Evolutionary conservation across 345 rosid genomes (phyloP).

Genomic region (Leavenworthia alabamica): DNA sequence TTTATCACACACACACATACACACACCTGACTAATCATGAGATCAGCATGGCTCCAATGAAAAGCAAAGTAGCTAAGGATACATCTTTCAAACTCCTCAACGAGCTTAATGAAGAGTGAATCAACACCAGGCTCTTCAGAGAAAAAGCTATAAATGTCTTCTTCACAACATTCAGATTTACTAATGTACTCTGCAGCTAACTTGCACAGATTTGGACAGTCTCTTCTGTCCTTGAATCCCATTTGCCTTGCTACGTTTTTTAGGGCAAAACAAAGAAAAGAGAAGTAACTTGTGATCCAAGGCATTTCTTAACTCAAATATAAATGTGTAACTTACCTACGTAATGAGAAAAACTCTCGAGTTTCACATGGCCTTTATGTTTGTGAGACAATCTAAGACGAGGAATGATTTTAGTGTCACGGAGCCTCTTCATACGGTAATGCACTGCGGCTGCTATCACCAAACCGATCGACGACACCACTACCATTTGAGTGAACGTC

Average conservation of each 20-base stretch:
- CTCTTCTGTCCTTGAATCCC: slow-evolving; percentile 68
- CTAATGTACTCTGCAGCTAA: slow-evolving; percentile 76
- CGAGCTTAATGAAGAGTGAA: slow-evolving; percentile 67
- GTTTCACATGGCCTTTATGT: slow-evolving; percentile 45
- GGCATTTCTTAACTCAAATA: background rate
- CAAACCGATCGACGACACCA: slow-evolving; percentile 62
- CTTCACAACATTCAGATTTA: slow-evolving; percentile 60
- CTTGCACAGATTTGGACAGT: slow-evolving; percentile 81
- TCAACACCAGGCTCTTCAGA: slow-evolving; percentile 54
- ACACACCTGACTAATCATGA: slow-evolving; percentile 68
- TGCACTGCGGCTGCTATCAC: slow-evolving; percentile 60
- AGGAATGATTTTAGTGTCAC: slow-evolving; percentile 61
- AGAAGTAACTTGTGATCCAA: background rate
- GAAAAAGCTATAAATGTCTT: slow-evolving; percentile 61
- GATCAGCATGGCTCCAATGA: slow-evolving; percentile 76
- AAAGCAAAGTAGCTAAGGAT: slow-evolving; percentile 81
- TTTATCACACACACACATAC: slow-evolving; percentile 41
- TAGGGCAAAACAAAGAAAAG: background rate
- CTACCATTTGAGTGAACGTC: slow-evolving; percentile 46
- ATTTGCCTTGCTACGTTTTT: slow-evolving; percentile 65
- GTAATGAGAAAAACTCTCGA: slow-evolving; percentile 83
- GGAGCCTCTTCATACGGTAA: slow-evolving; percentile 39
- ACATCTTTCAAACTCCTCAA: slow-evolving; percentile 92
- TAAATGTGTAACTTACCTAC: slow-evolving; percentile 45
- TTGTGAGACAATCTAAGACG: slow-evolving; percentile 35